Evolutionary conservation across 495 filamentous ascomycete genomes (phyloP), one percentile per base, ranked within the genome.

Genomic region (Umbilicaria muhlenbergii): DNA sequence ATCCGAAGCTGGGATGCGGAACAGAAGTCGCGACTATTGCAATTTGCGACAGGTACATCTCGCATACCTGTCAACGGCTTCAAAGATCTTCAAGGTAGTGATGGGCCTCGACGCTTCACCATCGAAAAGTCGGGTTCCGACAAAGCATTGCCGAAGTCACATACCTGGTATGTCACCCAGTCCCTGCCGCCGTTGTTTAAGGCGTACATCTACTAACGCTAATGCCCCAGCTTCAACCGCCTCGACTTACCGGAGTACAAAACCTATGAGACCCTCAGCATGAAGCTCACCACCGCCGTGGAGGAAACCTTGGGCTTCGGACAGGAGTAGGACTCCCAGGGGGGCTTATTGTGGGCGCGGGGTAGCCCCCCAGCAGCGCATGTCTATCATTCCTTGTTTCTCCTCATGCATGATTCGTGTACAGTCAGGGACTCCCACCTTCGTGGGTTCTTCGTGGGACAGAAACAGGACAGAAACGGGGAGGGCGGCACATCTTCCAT

Each of bases 291-390:
- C 21, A 89, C 91, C 56, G 91, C 91, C 5, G 91, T 99, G 44
- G 91, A 99, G 67, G 91, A 99, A 68, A 99, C 91, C 10, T 83
- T 99, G 70, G 91, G 91, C 46, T 99, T 99, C 60, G 91, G 91
- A 41, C 92, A 99, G 66, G 91, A 99, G 68, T 98, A 78, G 59
- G 32, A 11, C n/a, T n/a, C n/a, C n/a, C n/a, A n/a, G n/a, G n/a
- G n/a, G n/a, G n/a, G n/a, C n/a, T n/a, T n/a, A n/a, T n/a, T n/a
- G n/a, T 1, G 17, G 35, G 5, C 35, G 35, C 7, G 5, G 35
- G 14, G 14, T n/a, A n/a, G 1, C 1, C 11, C 7, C 35, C 14
- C 17, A 5, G 35, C 11, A 15, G 5, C 19, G 35, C 17, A 8
- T 37, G 35, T 37, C 35, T 37, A 15, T 37, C 35, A 15, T 12